phyloP scores from a whole-genome alignment of 2,329 filamentous ascomycete genomes.

The Stromatinia cepivora region DNA sequence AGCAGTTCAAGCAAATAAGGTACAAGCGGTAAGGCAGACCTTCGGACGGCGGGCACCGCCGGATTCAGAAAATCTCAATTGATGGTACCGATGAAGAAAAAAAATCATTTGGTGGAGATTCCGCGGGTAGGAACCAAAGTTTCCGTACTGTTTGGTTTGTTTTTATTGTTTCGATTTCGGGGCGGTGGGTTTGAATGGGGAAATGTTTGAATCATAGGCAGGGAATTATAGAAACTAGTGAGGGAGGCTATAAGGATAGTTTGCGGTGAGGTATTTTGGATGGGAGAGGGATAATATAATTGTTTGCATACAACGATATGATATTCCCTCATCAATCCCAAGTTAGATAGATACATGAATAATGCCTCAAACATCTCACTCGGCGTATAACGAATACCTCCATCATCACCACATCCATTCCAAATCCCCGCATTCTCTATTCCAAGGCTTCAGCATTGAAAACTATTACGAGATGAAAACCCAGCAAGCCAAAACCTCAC shows the following conservation, averaged over 20 bases:
- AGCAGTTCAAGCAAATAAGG: neutral
- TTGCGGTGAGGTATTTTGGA: neutral
- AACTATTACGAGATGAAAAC: conserved; percentile 10
- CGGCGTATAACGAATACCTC: neutral
- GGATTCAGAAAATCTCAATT: neutral
- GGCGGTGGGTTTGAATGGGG: neutral
- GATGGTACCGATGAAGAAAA: conserved; percentile 1
- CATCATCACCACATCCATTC: neutral
- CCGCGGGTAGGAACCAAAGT: neutral
- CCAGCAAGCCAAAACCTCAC: neutral
- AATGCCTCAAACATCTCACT: neutral
- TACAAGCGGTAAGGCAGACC: conserved; percentile 13
- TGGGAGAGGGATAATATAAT: neutral
- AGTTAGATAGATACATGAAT: neutral
- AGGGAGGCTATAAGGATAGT: conserved; percentile 10
- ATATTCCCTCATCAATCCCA: neutral
- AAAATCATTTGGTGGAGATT: conserved; percentile 4
- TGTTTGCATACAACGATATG: neutral
- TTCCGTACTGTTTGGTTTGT: neutral
- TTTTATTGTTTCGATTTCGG: conserved; percentile 6
- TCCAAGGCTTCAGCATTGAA: neutral
- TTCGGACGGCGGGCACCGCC: conserved; percentile 1
- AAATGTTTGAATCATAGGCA: neutral
- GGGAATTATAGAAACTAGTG: conserved; percentile 6
- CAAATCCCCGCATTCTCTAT: neutral